Evolutionary conservation across 352 stramenopile species (phyloP).

Genomic region (Pythium apleroticum): DNA sequence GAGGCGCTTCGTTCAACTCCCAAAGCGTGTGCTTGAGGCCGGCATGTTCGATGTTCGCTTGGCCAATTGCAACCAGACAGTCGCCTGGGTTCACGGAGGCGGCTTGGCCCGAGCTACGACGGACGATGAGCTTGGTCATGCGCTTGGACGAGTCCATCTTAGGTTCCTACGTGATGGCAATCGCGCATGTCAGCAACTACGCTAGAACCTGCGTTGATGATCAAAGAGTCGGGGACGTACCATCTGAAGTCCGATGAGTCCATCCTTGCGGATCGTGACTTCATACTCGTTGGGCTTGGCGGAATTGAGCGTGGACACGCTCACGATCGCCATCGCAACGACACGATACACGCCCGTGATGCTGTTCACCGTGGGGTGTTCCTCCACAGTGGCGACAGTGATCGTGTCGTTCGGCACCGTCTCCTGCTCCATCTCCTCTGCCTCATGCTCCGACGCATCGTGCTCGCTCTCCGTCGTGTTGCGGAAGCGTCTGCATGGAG

Average conservation of each 20-base stretch:
- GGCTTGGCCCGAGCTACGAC: constrained; percentile 64
- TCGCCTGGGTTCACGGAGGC: constrained; percentile 80
- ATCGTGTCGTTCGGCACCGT: constrained; percentile 71
- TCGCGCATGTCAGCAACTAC: background rate
- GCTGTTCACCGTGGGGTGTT: constrained; percentile 71
- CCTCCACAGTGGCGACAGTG: constrained; percentile 59
- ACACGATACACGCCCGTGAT: constrained; percentile 85
- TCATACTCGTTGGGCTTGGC: constrained; percentile 85
- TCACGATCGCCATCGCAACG: constrained; percentile 74
- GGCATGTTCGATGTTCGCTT: constrained; percentile 81
- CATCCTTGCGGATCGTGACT: constrained; percentile 58
- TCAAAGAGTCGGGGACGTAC: constrained; percentile 23
- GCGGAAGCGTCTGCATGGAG: constrained; percentile 36
- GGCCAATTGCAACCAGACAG: constrained; percentile 78
- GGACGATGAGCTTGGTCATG: constrained; percentile 73
- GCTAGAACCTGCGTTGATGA: constrained; percentile 8
- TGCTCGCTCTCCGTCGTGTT: constrained; percentile 36
- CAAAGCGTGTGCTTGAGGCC: constrained; percentile 85
- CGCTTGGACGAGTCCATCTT: constrained; percentile 41
- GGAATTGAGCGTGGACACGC: constrained; percentile 70
- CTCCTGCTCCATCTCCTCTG: constrained; percentile 46
- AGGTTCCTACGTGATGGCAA: constrained; percentile 34
- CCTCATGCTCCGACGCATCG: constrained; percentile 44
- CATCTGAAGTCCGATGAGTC: constrained; percentile 66
- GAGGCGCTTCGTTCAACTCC: constrained; percentile 74